These are phyloP conservation scores for Sordariomycetes sp. DNA, from an alignment of 2,329 filamentous ascomycete species.

Conservation along the genomic window DNA sequence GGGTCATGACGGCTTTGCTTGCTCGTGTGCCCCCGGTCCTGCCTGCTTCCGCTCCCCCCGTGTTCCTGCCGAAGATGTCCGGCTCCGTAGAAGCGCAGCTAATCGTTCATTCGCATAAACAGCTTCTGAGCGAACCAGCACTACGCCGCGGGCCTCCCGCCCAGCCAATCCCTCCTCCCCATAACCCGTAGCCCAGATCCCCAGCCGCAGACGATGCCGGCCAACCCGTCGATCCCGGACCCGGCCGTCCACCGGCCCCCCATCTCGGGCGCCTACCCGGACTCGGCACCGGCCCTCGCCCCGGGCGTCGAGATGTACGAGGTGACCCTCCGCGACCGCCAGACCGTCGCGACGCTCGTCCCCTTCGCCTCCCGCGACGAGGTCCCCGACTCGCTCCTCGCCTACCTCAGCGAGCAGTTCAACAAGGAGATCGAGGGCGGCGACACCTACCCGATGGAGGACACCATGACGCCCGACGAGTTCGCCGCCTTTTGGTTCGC, in stretches of 20 bases:
- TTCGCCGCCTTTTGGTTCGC: conserved; percentile 85
- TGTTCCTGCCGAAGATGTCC: not conserved
- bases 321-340: conserved; percentile 71
- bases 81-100: not conserved
- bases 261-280: conserved; percentile 51
- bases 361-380: conserved; percentile 67
- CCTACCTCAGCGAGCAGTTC: conserved; percentile 70
- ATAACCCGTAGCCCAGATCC: not conserved
- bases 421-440: conserved; percentile 87
- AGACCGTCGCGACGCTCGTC: conserved; percentile 71
- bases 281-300: conserved; percentile 49
- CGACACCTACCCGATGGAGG: conserved; percentile 82
- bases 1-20: conserved; percentile 9
- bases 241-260: conserved; percentile 58
- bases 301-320: conserved; percentile 57
- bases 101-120: not conserved
- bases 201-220: conserved; percentile 44
- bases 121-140: not conserved
- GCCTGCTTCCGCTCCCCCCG: not conserved
- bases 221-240: conserved; percentile 65
- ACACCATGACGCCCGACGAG: conserved; percentile 56
- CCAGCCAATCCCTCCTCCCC: not conserved
- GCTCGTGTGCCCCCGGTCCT: not conserved
- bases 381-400: conserved; percentile 61
- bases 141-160: not conserved